phyloP scores from a whole-genome alignment of 768 basidiomycete genomes.

The Pisolithus tinctorius region DNA sequence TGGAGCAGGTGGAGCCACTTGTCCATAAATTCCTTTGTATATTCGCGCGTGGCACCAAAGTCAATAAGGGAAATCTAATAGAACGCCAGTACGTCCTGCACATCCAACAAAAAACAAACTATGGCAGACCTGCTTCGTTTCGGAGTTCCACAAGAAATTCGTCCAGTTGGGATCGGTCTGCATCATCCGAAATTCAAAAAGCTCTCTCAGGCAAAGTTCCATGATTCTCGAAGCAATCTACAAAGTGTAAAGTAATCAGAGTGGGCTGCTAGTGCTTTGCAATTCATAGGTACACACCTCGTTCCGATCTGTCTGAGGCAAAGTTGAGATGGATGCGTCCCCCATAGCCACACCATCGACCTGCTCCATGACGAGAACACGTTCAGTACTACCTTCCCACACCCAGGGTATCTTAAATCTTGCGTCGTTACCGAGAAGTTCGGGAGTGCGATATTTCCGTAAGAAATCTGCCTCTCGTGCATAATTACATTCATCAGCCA shows the following conservation, averaged over 20 bases:
- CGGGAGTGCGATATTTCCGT: constrained; percentile 46
- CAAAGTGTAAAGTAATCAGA: not conserved
- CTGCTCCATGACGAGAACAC: constrained; percentile 85
- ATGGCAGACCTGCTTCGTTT: constrained; percentile 48
- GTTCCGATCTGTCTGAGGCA: constrained; percentile 62
- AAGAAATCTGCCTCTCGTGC: constrained; percentile 72
- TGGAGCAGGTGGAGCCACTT: constrained; percentile 79
- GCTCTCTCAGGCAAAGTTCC: constrained; percentile 81
- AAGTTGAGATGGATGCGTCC: constrained; percentile 44
- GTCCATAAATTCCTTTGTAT: constrained; percentile 82
- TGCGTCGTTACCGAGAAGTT: constrained; percentile 47
- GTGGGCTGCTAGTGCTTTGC: not conserved
- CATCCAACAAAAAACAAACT: not conserved
- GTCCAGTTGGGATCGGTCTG: constrained; percentile 99
- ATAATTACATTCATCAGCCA: constrained; percentile 93
- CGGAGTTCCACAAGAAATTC: constrained; percentile 86
- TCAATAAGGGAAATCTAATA: constrained; percentile 80
- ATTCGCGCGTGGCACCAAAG: constrained; percentile 91
- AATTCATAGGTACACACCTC: constrained; percentile 44
- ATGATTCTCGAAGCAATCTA: constrained; percentile 83
- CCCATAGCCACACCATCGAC: constrained; percentile 80
- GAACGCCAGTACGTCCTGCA: not conserved
- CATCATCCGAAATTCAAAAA: constrained; percentile 90
- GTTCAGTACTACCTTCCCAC: constrained; percentile 72
- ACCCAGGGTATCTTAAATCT: constrained; percentile 84